Evolutionary conservation across 345 rosid genomes (phyloP), one percentile per base, ranked within the genome.

Genomic region (Hypericum perforatum): DNA sequence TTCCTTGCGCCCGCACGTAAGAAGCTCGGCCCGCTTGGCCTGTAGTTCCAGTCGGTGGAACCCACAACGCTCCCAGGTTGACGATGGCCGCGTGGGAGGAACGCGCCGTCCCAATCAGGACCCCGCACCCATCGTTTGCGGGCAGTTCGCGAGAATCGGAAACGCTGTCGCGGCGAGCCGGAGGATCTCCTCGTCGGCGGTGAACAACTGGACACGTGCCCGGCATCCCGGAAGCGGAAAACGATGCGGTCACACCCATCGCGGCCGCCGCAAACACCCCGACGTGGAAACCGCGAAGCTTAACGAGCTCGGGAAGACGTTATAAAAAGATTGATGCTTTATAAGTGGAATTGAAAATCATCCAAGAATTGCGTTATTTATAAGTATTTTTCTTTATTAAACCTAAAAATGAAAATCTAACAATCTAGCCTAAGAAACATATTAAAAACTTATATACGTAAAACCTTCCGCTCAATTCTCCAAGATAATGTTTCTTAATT

Each of bases 111-210:
- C 98, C 98, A 49, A 95, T 64, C 3, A 91, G 76, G 44, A 84
- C 95, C 12, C 97, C 96, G 60, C 98, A 91, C 92, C 92, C 45
- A 87, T 92, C 41, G 98, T 91, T 64, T 91, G 98, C 2, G 98
- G 98, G 56, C 92, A 84, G 84, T 91, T 91, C 6, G 66, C 71
- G 7, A 66, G 67, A 39, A 91, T 80, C 15, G 96, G 96, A 42
- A 91, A 68, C 6, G 92, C 98, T 0, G 77, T 77, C 9, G 98
- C 75, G 0, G 96, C 82, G 54, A 91, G 67, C 73, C 65, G 72
- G 39, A 87, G 68, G 72, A 87, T 82, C 59, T 78, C 78, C 3
- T 54, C 53, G 50, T 91, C 98, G 3, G 43, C 50, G 0, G 96
- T 87, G 72, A 87, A 91, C 67, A 91, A 74, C 45, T 76, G 73